Evolutionary conservation across 805 yeast genomes (phyloP).

Genomic region (Metschnikowia cubensis): DNA sequence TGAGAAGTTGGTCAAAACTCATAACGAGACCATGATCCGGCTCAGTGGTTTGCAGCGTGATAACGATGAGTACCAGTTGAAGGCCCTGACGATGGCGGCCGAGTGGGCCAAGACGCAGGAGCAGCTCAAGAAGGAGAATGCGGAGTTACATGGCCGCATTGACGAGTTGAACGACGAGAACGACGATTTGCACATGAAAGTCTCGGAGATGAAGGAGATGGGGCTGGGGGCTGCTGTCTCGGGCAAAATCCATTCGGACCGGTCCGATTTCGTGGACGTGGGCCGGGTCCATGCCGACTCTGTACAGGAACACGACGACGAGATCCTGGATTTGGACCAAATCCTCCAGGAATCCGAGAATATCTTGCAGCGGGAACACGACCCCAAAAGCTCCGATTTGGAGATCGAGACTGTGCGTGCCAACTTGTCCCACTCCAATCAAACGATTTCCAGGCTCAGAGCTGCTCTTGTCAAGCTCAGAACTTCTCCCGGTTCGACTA

Average conservation of each 20-base stretch:
- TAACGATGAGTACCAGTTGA: slow-evolving; percentile 44
- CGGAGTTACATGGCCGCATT: slow-evolving; percentile 48
- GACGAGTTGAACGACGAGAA: slow-evolving; percentile 67
- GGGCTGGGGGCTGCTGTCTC: background rate
- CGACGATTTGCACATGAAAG: slow-evolving; percentile 48
- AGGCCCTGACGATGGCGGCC: slow-evolving; percentile 38
- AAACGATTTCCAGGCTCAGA: slow-evolving; percentile 58
- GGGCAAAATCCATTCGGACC: background rate
- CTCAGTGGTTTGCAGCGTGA: slow-evolving; percentile 37
- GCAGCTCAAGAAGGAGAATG: slow-evolving; percentile 39
- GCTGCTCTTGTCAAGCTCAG: slow-evolving; percentile 44
- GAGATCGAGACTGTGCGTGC: slow-evolving; percentile 65
- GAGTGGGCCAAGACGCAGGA: slow-evolving; percentile 35
- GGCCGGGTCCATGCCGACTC: background rate
- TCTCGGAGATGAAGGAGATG: slow-evolving; percentile 16
- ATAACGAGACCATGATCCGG: slow-evolving; percentile 32
- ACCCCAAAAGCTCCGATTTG: slow-evolving; percentile 43
- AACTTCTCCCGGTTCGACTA: slow-evolving; percentile 18
- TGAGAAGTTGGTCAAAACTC: slow-evolving; percentile 30
- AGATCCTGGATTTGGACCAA: slow-evolving; percentile 29
- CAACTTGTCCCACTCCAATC: slow-evolving; percentile 61
- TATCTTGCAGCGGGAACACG: slow-evolving; percentile 19
- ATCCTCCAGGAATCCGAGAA: slow-evolving; percentile 26
- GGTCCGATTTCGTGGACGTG: background rate
- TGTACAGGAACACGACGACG: slow-evolving; percentile 31